phyloP scores from a whole-genome alignment of 2,329 filamentous ascomycete genomes.

The Colletotrichum sansevieriae region DNA sequence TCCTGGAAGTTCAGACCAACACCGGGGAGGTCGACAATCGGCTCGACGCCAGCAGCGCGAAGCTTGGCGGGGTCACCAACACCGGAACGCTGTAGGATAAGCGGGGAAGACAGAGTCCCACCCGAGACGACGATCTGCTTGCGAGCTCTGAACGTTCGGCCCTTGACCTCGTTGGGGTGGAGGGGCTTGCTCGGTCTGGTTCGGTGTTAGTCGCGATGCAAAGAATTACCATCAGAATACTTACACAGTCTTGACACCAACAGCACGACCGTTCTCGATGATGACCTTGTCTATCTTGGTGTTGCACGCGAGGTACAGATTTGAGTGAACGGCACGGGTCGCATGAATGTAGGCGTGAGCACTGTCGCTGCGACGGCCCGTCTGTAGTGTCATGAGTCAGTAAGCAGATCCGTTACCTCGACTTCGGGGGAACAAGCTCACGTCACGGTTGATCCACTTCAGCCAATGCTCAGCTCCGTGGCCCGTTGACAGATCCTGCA shows the following conservation, averaged over 20 bases:
- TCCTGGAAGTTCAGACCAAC: slow-evolving; percentile 84
- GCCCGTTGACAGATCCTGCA: slow-evolving; percentile 77
- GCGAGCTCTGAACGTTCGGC: slow-evolving; percentile 72
- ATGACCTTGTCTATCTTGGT: slow-evolving; percentile 84
- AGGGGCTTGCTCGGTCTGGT: slow-evolving; percentile 73
- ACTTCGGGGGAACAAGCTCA: slow-evolving; percentile 45
- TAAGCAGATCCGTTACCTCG: not conserved
- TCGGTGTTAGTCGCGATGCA: not conserved
- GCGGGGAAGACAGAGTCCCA: slow-evolving; percentile 79
- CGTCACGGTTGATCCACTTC: slow-evolving; percentile 84
- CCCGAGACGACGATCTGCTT: slow-evolving; percentile 82
- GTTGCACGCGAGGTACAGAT: slow-evolving; percentile 79
- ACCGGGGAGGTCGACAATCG: slow-evolving; percentile 77
- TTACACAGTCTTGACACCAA: slow-evolving; percentile 76
- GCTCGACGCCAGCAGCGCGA: slow-evolving; percentile 75
- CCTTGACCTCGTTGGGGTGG: slow-evolving; percentile 64
- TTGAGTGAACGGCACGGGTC: slow-evolving; percentile 77
- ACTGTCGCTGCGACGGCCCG: slow-evolving; percentile 80
- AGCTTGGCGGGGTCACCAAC: slow-evolving; percentile 80
- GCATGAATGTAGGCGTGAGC: slow-evolving; percentile 84
- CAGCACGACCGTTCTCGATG: slow-evolving; percentile 78
- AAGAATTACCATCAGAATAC: slow-evolving; percentile 28
- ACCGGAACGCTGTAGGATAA: slow-evolving; percentile 82
- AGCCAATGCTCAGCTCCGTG: slow-evolving; percentile 86
- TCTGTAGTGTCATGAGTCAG: slow-evolving; percentile 52